phyloP scores from a whole-genome alignment of 2,329 filamentous ascomycete species.

The Xylariaceae sp. region DNA sequence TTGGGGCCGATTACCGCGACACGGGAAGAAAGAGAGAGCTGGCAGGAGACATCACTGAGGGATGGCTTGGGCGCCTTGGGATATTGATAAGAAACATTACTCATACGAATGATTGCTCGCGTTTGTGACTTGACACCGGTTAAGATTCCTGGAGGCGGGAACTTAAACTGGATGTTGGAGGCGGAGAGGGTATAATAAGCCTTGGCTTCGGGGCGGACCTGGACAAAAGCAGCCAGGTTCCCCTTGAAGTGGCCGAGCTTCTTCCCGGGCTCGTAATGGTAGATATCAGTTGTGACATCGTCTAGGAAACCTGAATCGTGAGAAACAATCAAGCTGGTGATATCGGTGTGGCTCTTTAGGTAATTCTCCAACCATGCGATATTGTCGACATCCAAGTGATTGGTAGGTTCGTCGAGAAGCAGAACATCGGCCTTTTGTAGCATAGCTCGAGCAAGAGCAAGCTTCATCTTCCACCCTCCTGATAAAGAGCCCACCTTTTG shows the following conservation, averaged over 20 bases:
- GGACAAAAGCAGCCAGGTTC: conserved; percentile 82
- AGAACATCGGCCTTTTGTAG: conserved; percentile 95
- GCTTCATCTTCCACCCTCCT: conserved; percentile 99
- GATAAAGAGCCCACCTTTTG: conserved; percentile 93
- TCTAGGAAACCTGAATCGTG: conserved; percentile 98
- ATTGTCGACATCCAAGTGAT: conserved; percentile 95
- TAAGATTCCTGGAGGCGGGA: conserved; percentile 91
- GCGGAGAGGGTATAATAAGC: conserved; percentile 96
- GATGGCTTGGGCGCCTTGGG: conserved; percentile 87
- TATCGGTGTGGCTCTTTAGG: conserved; percentile 91
- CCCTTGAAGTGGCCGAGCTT: conserved; percentile 88
- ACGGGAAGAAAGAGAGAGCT: conserved; percentile 84
- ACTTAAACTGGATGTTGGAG: conserved; percentile 92
- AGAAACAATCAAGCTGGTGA: conserved; percentile 95
- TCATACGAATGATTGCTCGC: conserved; percentile 93
- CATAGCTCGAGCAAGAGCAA: conserved; percentile 94
- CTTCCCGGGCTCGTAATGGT: conserved; percentile 96
- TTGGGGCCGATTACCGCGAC: conserved; percentile 97
- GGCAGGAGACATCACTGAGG: conserved; percentile 83
- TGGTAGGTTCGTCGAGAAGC: conserved; percentile 96
- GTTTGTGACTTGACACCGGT: conserved; percentile 95
- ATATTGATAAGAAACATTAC: conserved; percentile 88
- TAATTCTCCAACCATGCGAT: conserved; percentile 96
- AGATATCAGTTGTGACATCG: conserved; percentile 97
- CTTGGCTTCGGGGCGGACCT: conserved; percentile 89